These are phyloP conservation scores for Ilyonectria destructans DNA, from an alignment of 2,329 filamentous ascomycete species.

Conservation along the genomic window DNA sequence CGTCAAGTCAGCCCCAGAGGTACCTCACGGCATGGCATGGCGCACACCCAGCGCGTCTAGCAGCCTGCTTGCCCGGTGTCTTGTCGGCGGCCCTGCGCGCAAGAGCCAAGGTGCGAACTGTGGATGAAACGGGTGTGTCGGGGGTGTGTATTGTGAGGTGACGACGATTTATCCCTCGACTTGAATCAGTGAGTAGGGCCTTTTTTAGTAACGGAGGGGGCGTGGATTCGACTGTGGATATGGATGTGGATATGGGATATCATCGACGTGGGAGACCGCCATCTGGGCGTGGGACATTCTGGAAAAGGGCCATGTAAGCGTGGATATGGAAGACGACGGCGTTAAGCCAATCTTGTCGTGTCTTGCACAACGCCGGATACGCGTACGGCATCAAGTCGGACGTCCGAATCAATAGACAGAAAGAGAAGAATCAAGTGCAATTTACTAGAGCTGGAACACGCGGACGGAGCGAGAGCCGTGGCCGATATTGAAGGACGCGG, in stretches of 20 bases:
- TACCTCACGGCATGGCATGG: constrained; percentile 2
- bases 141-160: constrained; percentile 28
- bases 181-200: constrained; percentile 25
- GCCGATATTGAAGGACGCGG: too few relatives aligned
- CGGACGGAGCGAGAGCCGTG: too few relatives aligned
- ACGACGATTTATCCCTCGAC: constrained; percentile 34
- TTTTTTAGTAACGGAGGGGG: constrained; percentile 33
- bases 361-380: constrained; percentile 10
- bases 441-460: too few relatives aligned
- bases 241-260: constrained; percentile 24
- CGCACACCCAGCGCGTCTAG: not conserved
- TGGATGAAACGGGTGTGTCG: constrained; percentile 32
- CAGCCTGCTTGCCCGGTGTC: constrained; percentile 9
- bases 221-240: constrained; percentile 31
- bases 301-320: constrained; percentile 1
- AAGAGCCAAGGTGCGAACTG: constrained; percentile 16
- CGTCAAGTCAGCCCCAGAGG: not conserved
- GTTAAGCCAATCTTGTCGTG: constrained; percentile 6
- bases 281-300: constrained; percentile 10
- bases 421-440: too few relatives aligned
- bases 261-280: constrained; percentile 8
- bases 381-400: not conserved
- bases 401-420: not conserved
- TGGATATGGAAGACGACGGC: constrained; percentile 14
- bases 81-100: constrained; percentile 25